Evolutionary conservation across 352 stramenopile species (phyloP).

Genomic region (Thalassiosira exigua): DNA sequence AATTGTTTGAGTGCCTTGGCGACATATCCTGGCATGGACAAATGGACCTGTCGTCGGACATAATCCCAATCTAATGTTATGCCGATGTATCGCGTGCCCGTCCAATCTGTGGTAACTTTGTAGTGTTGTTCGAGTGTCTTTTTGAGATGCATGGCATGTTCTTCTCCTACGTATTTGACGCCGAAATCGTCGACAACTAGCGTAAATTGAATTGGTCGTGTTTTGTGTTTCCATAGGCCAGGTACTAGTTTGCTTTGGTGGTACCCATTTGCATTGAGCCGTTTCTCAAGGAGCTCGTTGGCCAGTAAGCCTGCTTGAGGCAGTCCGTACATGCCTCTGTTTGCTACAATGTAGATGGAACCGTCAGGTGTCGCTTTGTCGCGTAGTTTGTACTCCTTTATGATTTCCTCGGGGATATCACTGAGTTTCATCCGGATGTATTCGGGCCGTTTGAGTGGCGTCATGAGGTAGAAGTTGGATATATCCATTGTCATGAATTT

Average conservation of each 20-base stretch:
- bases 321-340: constrained; percentile 34
- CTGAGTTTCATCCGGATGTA: constrained; percentile 33
- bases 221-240: constrained; percentile 39
- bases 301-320: constrained; percentile 18
- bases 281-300: constrained; percentile 23
- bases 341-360: constrained; percentile 22
- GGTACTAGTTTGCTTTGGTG: constrained; percentile 22
- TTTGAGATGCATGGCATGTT: constrained; percentile 50
- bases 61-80: constrained; percentile 65
- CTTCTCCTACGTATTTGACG: constrained; percentile 51
- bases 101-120: constrained; percentile 37
- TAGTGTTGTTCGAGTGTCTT: constrained; percentile 35
- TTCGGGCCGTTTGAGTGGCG: constrained; percentile 16
- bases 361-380: constrained; percentile 4
- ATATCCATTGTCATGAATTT: constrained; percentile 37
- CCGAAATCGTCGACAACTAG: too few species aligned
- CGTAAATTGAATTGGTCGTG: too few species aligned
- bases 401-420: constrained; percentile 32
- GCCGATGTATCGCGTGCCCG: constrained; percentile 39
- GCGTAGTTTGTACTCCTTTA: constrained; percentile 31
- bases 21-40: constrained; percentile 51
- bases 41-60: constrained; percentile 22
- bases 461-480: constrained; percentile 12
- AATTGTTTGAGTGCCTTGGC: constrained; percentile 29
- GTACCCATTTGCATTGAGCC: constrained; percentile 24